phyloP scores from a whole-genome alignment of 164 flowering plant genomes.

The Brasenia schreberi region DNA sequence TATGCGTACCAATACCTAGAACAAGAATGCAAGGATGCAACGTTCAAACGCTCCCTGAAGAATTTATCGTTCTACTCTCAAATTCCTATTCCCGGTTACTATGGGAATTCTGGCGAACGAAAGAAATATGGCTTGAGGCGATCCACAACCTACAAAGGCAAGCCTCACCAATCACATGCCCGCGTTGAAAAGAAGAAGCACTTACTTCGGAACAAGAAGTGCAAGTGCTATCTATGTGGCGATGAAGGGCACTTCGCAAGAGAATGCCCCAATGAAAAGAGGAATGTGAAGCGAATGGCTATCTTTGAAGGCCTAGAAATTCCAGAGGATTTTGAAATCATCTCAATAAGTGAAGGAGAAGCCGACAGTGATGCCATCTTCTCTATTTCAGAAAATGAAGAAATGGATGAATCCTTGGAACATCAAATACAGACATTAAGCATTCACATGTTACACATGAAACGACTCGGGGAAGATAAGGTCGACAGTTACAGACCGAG shows the following conservation, averaged over 20 bases:
- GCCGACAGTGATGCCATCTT: conserved; percentile 1
- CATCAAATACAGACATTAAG: not conserved
- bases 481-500: not conserved
- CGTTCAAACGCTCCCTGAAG: not conserved
- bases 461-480: not conserved
- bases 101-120: not conserved
- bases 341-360: not conserved
- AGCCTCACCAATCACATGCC: not conserved
- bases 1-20: not conserved
- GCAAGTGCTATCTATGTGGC: no score
- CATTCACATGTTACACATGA: not conserved
- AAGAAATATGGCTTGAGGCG: conserved; percentile 3
- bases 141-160: conserved; percentile 6
- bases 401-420: no score
- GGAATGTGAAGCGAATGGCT: not conserved
- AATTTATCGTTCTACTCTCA: conserved; percentile 2
- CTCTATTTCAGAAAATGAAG: conserved; percentile 1
- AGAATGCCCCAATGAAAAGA: not conserved
- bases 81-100: conserved; percentile 4
- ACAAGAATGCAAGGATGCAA: conserved; percentile 1
- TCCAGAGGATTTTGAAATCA: no score
- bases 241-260: conserved; percentile 3
- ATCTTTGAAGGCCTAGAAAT: no score
- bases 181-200: no score
- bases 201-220: no score